phyloP scores from a whole-genome alignment of 495 filamentous ascomycete genomes.

The Lepidopterella palustris region DNA sequence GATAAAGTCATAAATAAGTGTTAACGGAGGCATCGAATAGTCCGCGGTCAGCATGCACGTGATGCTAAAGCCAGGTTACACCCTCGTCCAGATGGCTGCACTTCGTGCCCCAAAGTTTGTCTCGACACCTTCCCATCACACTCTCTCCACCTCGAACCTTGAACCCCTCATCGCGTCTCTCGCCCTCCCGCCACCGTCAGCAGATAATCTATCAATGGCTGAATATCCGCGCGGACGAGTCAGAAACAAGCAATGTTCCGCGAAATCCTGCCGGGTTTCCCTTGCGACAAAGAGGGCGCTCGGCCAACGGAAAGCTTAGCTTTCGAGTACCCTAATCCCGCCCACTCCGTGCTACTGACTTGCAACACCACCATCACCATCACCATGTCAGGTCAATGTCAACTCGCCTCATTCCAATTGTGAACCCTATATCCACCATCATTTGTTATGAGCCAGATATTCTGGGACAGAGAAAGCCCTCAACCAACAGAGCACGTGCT shows the following conservation, averaged over 20 bases:
- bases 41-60: not conserved
- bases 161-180: no score
- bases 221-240: not conserved
- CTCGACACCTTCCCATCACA: not conserved
- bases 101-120: not conserved
- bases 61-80: not conserved
- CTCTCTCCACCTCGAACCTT: no score
- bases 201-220: not conserved
- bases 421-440: no score
- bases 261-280: not conserved
- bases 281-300: not conserved
- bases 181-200: not conserved
- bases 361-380: no score
- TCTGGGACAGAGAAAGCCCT: no score
- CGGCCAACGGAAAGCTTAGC: not conserved
- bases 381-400: no score
- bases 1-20: not conserved
- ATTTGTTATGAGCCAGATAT: no score
- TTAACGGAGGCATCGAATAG: no score
- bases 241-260: not conserved
- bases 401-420: no score
- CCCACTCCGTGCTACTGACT: no score
- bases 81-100: not conserved
- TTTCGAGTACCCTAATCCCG: not conserved
- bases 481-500: not conserved